Evolutionary conservation across 169 alveolate genomes (phyloP).

Genomic region (Plasmodium berghei): DNA sequence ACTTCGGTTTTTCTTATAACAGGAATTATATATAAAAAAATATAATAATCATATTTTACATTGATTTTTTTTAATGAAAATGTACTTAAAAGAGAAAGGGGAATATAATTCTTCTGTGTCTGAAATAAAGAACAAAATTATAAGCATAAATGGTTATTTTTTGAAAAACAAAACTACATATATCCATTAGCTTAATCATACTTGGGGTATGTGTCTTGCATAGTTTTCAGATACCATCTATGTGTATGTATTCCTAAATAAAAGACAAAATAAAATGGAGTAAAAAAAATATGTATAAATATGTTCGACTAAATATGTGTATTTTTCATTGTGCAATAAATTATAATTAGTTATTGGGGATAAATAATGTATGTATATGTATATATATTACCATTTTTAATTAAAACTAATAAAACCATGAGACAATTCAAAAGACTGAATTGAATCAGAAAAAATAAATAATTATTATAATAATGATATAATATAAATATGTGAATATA

Average conservation of each 20-base stretch:
- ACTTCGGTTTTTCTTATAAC: too few species aligned
- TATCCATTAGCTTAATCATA: slow-evolving; percentile 27
- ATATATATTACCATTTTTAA: slow-evolving; percentile 41
- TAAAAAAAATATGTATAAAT: not conserved
- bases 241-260: slow-evolving; percentile 75
- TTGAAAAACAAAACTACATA: too few species aligned
- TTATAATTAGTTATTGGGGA: not conserved
- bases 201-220: slow-evolving; percentile 77
- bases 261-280: too few species aligned
- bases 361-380: not conserved
- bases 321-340: not conserved
- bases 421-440: slow-evolving; percentile 21
- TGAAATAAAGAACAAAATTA: slow-evolving; percentile 12
- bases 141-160: too few species aligned
- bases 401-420: slow-evolving; percentile 30
- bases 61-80: too few species aligned
- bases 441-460: slow-evolving; percentile 2
- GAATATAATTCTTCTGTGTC: slow-evolving; percentile 22
- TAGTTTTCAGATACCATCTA: slow-evolving; percentile 76
- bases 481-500: not conserved
- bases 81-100: slow-evolving; percentile 27
- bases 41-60: too few species aligned
- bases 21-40: too few species aligned
- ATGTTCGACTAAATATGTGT: not conserved
- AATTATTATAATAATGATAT: not conserved